These are phyloP conservation scores for Pythium apleroticum DNA, from an alignment of 352 stramenopile species.

Conservation along the genomic window DNA sequence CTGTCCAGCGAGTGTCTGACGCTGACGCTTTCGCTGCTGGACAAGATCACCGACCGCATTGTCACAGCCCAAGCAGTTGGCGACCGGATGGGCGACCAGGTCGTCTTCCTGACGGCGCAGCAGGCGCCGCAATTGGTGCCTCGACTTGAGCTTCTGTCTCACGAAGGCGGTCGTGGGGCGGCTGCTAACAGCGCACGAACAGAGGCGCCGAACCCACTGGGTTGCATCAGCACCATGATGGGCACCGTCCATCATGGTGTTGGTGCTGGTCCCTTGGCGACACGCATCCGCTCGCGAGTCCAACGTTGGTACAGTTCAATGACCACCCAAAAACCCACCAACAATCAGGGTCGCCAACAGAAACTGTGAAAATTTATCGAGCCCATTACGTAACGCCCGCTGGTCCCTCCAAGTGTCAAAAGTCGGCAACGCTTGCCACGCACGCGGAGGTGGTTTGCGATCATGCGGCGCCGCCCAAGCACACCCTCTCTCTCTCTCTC, in stretches of 20 bases:
- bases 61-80: conserved; percentile 10
- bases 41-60: conserved; percentile 21
- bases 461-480: background rate
- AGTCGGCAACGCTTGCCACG: background rate
- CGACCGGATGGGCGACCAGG: background rate
- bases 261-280: background rate
- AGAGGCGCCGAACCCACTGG: background rate
- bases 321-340: conserved; percentile 13
- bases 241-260: conserved; percentile 3
- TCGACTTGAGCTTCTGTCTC: background rate
- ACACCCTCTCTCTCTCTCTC: background rate
- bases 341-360: background rate
- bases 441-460: background rate
- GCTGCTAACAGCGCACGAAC: background rate
- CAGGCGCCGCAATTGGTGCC: background rate
- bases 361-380: conserved; percentile 5
- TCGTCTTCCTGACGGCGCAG: conserved; percentile 3
- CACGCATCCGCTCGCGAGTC: conserved; percentile 10
- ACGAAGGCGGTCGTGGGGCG: background rate
- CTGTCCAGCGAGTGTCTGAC: conserved; percentile 11
- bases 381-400: conserved; percentile 1
- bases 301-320: conserved; percentile 14
- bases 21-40: conserved; percentile 15
- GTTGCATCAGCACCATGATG: too few relatives aligned
- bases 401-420: background rate